Evolutionary conservation across 495 filamentous ascomycete species (phyloP), one percentile per base, ranked within the genome.

Genomic region (Lasiosphaeria ovina): DNA sequence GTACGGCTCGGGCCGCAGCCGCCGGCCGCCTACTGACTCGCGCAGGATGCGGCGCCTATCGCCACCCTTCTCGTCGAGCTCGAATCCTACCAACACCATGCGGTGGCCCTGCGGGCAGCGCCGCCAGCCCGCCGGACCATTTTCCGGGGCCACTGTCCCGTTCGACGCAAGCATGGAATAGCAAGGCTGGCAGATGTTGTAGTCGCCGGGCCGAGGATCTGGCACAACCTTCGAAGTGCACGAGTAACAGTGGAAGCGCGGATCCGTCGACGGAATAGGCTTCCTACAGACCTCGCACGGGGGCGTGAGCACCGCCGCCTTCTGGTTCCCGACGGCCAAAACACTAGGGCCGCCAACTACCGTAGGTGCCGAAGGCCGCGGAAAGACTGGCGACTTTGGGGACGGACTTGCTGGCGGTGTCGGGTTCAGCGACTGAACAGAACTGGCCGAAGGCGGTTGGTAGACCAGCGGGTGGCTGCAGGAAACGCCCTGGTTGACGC

Each of bases 161-260:
- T 74, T 79, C 8, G 77, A 70, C 4, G 89, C 81, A 12, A 92
- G 79, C 38, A 77, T 79, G 40, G 77, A 70, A 73, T 96, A 97
- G 75, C 92, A 97, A 16, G 82, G 74, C 6, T 77, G 75, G 75
- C 92, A 96, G 61, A 96, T 80, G 64, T 97, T 89, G 75, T 92
- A 93, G 68, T 92, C 87, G n/a, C 81, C 73, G 1, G 66, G 10
- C 14, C 42, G 16, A 17, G 35, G 40, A 12, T 36, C 36, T 3
- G 54, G 66, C 0, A 66, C 57, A 6, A 58, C 35, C 35, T 64
- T 66, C 38, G 73, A 77, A 0, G 61, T 71, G 56, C 80, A 83
- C 9, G 62, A 59, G 60, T 67, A 74, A 69, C 92, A 97, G 73
- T 96, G 91, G 66, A 85, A 90, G n/a, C 90, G 81, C 2, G 80